Base-by-base conservation (phyloP, 2,329 filamentous ascomycete genomes). In the Grosmannia huntii region DNA sequence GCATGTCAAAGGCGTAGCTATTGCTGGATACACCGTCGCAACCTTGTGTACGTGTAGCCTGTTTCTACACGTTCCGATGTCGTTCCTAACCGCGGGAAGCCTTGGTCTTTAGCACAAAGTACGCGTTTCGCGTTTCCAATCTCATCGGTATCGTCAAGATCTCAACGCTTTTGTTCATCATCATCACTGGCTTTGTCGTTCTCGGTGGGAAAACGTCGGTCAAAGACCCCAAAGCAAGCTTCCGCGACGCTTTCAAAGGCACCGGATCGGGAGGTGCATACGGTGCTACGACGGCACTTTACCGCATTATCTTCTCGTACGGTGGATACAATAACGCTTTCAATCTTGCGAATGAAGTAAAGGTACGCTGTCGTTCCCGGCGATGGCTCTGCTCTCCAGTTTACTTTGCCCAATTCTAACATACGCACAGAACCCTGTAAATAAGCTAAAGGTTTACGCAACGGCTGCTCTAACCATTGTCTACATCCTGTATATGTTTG, bases 1-100 rank as follows among this genome's bases (percentile, higher is more conserved):
- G 85, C 73, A 87, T 64, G 67, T 80, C 56, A 87, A 87, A 65
- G 85, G 84, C 1, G 78, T 87, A 3, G 85, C 85, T 0, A 70
- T 87, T 27, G 83, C 80, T 1, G 79, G 76, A 0, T 87, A 86
- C 64, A 84, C 80, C 0, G 64, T 83, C 0, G 82, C 83, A 4
- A 72, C 78, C 0, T 61, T 84, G 1, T 72, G 81, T 81, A 64
- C 61, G 77, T 21, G 31, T 9, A n/a, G 19, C 41, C 41, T 5
- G 16, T 5, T 19, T n/a, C 41, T 3, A 44, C 36, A 16, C 36
- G 12, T 5, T 21, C 4, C 72, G 4, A 6, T 9, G 23, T 12
- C 31, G 41, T 38, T 54, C 19, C 12, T 55, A 28, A 19, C 3
- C 1, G 27, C 11, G 4, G 5, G 4, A n/a, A 70, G 68, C 59